Base-by-base conservation (phyloP, 2,329 filamentous ascomycete species). In the Talaromyces atroroseus region DNA sequence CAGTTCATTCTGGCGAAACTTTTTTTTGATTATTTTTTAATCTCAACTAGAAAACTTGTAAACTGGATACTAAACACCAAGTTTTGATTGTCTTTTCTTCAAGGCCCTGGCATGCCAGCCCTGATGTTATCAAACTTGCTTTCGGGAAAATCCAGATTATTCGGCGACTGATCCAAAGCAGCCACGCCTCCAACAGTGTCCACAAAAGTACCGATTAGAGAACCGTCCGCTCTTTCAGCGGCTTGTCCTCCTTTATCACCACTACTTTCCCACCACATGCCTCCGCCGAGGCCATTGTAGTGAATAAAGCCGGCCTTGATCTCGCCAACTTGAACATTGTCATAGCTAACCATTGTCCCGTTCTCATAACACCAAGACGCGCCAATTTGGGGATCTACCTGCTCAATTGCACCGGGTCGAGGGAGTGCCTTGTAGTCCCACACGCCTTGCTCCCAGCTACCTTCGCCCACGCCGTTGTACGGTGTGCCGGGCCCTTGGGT, bases 191-290 rank as follows among this genome's bases (percentile, higher is more conserved):
- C 67, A 45, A 72, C 62, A 7, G 66, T 65, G 21, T 74, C 70
- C 11, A 74, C 66, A 59, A 75, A 75, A 8, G 80, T 85, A 3
- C 74, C 78, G 52, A 92, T 91, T 67, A 96, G 68, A 62, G 88
- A 92, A 0, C 79, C 76, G 26, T 72, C 67, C 6, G 63, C 62
- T 49, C 68, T 65, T 48, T 66, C 65, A 5, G 67, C 72, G 21
- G 58, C 57, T 42, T 71, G 74, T 0, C 84, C 85, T 7, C 77
- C 72, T 66, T 85, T 86, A 69, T 96, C 92, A 3, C 84, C 87
- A 65, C 87, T 92, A 64, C 84, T 89, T 76, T 96, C 92, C 89
- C 89, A 94, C 90, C 91, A 96, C 92, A 96, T 96, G 20, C 82
- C 89, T n/a, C 92, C 92, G 12, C 91, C 92, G 0, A 96, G 80